Percentiles rank a stretch among this genome's conserved stretches.
These are phyloP conservation scores for Globisporangium splendens DNA, from an alignment of 352 stramenopile genomes.

Conservation along the genomic window DNA sequence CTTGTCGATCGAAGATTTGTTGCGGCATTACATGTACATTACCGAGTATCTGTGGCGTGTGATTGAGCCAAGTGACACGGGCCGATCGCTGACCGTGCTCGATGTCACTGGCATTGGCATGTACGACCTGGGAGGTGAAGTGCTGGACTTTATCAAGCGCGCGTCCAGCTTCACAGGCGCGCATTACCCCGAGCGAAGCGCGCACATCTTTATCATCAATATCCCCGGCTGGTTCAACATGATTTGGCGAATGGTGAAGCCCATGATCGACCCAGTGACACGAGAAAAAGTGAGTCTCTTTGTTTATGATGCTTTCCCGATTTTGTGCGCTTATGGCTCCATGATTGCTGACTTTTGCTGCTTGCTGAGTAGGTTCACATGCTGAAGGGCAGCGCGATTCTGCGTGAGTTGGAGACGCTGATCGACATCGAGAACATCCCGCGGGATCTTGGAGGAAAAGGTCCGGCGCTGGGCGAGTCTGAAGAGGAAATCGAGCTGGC, in stretches of 20 bases:
- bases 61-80: constrained; percentile 69
- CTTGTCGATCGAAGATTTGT: constrained; percentile 83
- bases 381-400: constrained; percentile 77
- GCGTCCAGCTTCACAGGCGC: constrained; percentile 84
- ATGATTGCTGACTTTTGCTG: constrained; percentile 4
- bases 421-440: constrained; percentile 71
- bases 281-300: constrained; percentile 82
- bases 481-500: constrained; percentile 62
- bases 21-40: constrained; percentile 92
- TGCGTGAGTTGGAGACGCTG: constrained; percentile 64
- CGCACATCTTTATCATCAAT: constrained; percentile 95
- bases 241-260: constrained; percentile 92
- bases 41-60: constrained; percentile 89
- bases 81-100: constrained; percentile 79
- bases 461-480: constrained; percentile 57
- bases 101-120: constrained; percentile 86
- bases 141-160: constrained; percentile 87
- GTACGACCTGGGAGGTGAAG: constrained; percentile 83
- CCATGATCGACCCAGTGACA: constrained; percentile 92
- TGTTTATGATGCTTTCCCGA: no score
- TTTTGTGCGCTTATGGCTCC: no score
- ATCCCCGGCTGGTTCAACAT: constrained; percentile 94
- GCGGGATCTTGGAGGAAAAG: constrained; percentile 65
- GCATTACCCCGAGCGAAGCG: constrained; percentile 92
- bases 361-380: constrained; percentile 55